Conservation (phyloP, 2,329 filamentous ascomycete genomes). For the Gaeumannomyces sp. region DNA sequence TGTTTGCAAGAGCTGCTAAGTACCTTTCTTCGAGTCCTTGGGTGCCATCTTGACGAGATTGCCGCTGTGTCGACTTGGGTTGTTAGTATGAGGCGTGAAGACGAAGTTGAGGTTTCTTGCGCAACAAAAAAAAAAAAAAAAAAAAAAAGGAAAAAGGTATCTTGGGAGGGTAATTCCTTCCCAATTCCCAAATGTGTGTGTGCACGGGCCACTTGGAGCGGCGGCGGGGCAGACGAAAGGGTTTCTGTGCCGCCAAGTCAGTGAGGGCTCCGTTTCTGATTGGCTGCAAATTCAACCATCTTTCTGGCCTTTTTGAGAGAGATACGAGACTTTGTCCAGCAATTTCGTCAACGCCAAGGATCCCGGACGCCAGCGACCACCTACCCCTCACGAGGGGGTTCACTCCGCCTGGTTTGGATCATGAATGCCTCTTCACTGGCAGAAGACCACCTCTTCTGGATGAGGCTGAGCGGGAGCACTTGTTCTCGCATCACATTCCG, state of each 20-base stretch:
- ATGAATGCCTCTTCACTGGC: not conserved
- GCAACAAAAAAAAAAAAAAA: not conserved
- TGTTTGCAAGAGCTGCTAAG: conserved; percentile 14
- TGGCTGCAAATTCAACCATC: not conserved
- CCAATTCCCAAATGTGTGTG: conserved; percentile 7
- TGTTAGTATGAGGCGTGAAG: not conserved
- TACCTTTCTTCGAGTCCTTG: conserved; percentile 35
- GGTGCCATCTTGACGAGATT: conserved; percentile 30
- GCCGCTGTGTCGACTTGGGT: conserved; percentile 11
- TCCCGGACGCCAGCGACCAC: not conserved
- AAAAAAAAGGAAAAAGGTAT: not conserved
- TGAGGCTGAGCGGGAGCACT: not conserved
- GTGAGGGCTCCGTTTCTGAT: not conserved
- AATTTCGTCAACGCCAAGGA: not conserved
- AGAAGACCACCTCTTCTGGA: not conserved
- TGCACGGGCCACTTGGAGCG: conserved; percentile 7
- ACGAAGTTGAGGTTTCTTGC: conserved; percentile 4
- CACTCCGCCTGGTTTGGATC: not conserved
- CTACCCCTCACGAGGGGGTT: not conserved
- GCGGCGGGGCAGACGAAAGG: not conserved
- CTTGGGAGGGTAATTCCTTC: conserved; percentile 9
- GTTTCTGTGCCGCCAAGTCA: not conserved
- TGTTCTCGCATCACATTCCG: not conserved
- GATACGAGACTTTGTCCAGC: not conserved
- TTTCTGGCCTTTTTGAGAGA: conserved; percentile 1